These are phyloP conservation scores for Leucocoprinus gongylophorus DNA, from an alignment of 1,284 basidiomycete species.

Conservation along the genomic window DNA sequence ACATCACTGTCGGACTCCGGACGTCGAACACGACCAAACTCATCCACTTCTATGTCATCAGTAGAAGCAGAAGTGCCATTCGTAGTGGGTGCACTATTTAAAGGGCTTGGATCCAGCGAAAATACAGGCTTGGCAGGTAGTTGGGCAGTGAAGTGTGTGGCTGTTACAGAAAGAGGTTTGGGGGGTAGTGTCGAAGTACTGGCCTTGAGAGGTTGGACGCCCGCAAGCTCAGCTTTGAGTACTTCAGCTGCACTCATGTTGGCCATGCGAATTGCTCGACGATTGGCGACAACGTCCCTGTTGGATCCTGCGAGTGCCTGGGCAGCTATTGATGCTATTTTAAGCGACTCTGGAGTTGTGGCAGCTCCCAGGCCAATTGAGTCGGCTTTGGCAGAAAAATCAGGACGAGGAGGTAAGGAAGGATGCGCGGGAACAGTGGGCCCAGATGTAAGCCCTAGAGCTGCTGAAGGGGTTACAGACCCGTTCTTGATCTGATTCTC, in stretches of 20 bases:
- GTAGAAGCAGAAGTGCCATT: background rate
- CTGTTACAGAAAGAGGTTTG: constrained; percentile 31
- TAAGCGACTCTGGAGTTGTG: constrained; percentile 46
- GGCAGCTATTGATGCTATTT: constrained; percentile 49
- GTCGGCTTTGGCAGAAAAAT: constrained; percentile 69
- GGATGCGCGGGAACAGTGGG: constrained; percentile 34
- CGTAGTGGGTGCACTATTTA: background rate
- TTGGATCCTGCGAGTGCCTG: constrained; percentile 75
- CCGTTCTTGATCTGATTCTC: constrained; percentile 55
- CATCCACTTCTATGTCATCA: constrained; percentile 11
- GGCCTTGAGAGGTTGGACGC: constrained; percentile 54
- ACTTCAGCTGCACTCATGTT: constrained; percentile 94
- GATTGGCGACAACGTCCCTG: constrained; percentile 81
- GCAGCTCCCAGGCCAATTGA: constrained; percentile 65
- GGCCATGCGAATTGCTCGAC: constrained; percentile 86
- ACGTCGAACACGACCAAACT: constrained; percentile 10
- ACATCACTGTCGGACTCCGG: constrained; percentile 19
- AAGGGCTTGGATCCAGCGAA: background rate
- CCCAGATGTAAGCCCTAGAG: constrained; percentile 18
- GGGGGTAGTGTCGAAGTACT: constrained; percentile 22
- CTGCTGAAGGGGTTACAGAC: constrained; percentile 35
- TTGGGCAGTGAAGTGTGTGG: constrained; percentile 10
- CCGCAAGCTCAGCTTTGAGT: constrained; percentile 85
- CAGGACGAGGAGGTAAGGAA: constrained; percentile 56
- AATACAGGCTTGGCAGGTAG: constrained; percentile 10